Percentiles rank a stretch among this genome's conserved stretches.
These are phyloP conservation scores for Rhododendron kiyosumense DNA, from an alignment of 148 eudicot species.

Conservation along the genomic window DNA sequence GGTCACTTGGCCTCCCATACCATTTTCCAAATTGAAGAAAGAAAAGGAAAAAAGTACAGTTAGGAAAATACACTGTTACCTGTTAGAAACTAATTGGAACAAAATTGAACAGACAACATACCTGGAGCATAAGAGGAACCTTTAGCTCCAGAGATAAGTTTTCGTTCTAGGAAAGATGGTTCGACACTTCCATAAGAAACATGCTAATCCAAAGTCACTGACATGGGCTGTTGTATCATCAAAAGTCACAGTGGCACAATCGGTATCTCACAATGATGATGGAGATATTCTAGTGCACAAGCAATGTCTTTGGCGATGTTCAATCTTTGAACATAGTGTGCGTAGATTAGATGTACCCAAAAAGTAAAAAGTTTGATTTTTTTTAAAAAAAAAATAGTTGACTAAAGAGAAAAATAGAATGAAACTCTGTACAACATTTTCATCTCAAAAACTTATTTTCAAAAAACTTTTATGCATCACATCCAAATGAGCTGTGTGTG, in stretches of 20 bases:
- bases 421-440: too few relatives aligned
- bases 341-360: too few relatives aligned
- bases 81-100: neutral
- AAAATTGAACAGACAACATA: neutral
- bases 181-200: neutral
- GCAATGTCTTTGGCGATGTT: constrained; percentile 13
- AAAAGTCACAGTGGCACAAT: constrained; percentile 7
- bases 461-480: too few relatives aligned
- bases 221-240: constrained; percentile 15
- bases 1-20: too few relatives aligned
- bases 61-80: too few relatives aligned
- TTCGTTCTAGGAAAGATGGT: neutral
- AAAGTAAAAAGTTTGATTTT: too few relatives aligned
- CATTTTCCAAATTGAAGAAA: too few relatives aligned
- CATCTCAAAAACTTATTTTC: too few relatives aligned
- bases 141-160: constrained; percentile 1
- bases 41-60: too few relatives aligned
- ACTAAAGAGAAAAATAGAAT: too few relatives aligned
- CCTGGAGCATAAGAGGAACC: constrained; percentile 18
- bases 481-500: too few relatives aligned
- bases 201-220: constrained; percentile 14
- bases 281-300: constrained; percentile 19
- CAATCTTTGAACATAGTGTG: neutral
- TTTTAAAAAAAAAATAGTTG: too few relatives aligned
- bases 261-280: constrained; percentile 7